Evolutionary conservation across 2,329 filamentous ascomycete genomes (phyloP), one percentile per base, ranked within the genome.

Genomic region (Stagonosporopsis vannaccii): DNA sequence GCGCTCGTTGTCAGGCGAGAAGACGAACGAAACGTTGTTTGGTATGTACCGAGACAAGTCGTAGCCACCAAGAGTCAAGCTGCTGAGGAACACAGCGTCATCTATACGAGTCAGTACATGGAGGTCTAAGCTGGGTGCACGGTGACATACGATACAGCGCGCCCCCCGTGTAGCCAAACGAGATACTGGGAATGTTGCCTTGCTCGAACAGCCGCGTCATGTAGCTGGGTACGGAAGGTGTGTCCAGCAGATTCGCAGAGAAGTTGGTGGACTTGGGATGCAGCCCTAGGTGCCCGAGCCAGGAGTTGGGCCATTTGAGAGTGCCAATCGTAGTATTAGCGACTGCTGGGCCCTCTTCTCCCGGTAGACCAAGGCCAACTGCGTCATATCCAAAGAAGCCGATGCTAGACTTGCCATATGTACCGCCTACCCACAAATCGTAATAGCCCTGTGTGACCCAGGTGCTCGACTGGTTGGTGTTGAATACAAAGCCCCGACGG

Each of bases 161-260:
- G 15, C 90, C 90, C 36, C 89, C 89, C 3, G 90, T 92, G 71
- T 88, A 92, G 47, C 87, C 89, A 70, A 90, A 92, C 37, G 87
- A 90, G 59, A 90, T 81, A 70, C 89, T 91, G 1, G 89, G 87
- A 43, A 92, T 89, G 54, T 77, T 78, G 8, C 84, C 83, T 41
- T 72, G 66, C 11, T 81, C 74, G 67, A 87, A 83, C 39, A 90
- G 83, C 47, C 66, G 61, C 1, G 73, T 74, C 70, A 82, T 77
- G 60, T 76, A 89, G 76, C 68, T 87, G 75, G 62, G 84, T 76
- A 67, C 87, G 68, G 54, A 84, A 75, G 66, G 84, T 78, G 63
- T 83, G 15, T n/a, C 15, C 11, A 36, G 17, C n/a, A 45, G 11
- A 75, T 71, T 83, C 78, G 54, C 83, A 70, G 68, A 77, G 64